Evolutionary conservation across 148 eudicot species (phyloP), one percentile per base, ranked within the genome.

Genomic region (Pouteria glomerata): DNA sequence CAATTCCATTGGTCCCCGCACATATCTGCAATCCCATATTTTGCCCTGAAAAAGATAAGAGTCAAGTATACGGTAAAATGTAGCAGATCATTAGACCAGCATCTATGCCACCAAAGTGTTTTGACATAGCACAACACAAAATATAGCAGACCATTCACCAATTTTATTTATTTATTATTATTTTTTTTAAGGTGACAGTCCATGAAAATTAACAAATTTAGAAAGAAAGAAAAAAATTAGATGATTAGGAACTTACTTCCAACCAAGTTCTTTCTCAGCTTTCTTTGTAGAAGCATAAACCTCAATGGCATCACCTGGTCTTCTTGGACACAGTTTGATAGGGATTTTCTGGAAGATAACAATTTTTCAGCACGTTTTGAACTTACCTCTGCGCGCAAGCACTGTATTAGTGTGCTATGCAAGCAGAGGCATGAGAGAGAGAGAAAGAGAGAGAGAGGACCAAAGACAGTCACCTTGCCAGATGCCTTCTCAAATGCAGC

Each of bases 1-100:
- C 96, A 93, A 1, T 86, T 90, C 98, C 98, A 93, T 73, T 93
- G 98, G 48, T 93, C 97, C 63, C 88, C 77, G 77, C 98, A 90
- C 97, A 93, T 93, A 74, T 90, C 90, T 35, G 84, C 87, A 15
- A 90, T 83, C 3, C 86, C 89, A 77, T 87, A 91, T 69, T 83
- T 90, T 7, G 98, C 92, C 92, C 98, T 93, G 81, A 74, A 68
- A 52, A 26, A 52, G 30, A 48, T 6, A 41, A 19, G 4, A 23
- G 57, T 21, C 12, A 19, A 3, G 26, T 34, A 58, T n/a, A 14
- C n/a, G 0, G 7, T 5, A 55, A 37, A 11, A 4, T 6, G 56
- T 64, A n/a, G 19, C 42, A 64, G 64, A 2, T 19, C 39, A 18
- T 7, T 26, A 1, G 31, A 4, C 61, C 27, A 57, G 10, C 44